These are phyloP conservation scores for Pythium phragmitis DNA, from an alignment of 352 stramenopile genomes.

Conservation along the genomic window DNA sequence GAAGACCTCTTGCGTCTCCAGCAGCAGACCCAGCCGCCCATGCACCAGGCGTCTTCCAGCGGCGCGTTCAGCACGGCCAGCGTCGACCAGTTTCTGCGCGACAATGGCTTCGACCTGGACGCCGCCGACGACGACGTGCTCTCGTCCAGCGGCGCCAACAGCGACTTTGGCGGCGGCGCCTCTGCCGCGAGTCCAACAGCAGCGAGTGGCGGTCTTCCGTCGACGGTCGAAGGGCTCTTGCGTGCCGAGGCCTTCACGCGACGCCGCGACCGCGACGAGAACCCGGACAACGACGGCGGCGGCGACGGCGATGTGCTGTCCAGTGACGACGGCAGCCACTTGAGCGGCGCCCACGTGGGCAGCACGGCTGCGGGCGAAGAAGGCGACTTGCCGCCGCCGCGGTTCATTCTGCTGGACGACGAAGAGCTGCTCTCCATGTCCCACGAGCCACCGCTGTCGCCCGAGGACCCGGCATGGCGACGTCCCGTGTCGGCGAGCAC, in stretches of 20 bases:
- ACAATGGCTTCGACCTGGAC: conserved; percentile 72
- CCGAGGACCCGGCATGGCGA: not conserved
- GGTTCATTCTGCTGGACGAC: conserved; percentile 65
- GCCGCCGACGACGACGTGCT: conserved; percentile 29
- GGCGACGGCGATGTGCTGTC: conserved; percentile 34
- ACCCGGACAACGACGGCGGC: conserved; percentile 24
- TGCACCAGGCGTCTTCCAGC: conserved; percentile 19
- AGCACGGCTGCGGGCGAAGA: conserved; percentile 31
- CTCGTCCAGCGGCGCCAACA: conserved; percentile 5
- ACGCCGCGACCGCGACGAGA: conserved; percentile 8
- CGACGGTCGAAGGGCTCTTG: conserved; percentile 13
- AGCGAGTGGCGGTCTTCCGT: not conserved
- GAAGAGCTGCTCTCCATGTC: conserved; percentile 41
- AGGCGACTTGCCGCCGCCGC: conserved; percentile 35
- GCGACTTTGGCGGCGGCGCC: conserved; percentile 5
- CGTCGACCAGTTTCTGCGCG: conserved; percentile 76
- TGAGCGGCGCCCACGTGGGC: conserved; percentile 10
- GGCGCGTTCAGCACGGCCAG: conserved; percentile 61
- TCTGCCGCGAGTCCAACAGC: not conserved
- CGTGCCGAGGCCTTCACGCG: conserved; percentile 7
- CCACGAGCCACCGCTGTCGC: conserved; percentile 9
- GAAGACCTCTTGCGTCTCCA: conserved; percentile 25
- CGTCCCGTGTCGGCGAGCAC: conserved; percentile 2
- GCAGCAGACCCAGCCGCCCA: conserved; percentile 20
- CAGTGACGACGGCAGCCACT: conserved; percentile 34